These are phyloP conservation scores for Harrya chromipes DNA, from an alignment of 768 basidiomycete genomes.

Conservation along the genomic window DNA sequence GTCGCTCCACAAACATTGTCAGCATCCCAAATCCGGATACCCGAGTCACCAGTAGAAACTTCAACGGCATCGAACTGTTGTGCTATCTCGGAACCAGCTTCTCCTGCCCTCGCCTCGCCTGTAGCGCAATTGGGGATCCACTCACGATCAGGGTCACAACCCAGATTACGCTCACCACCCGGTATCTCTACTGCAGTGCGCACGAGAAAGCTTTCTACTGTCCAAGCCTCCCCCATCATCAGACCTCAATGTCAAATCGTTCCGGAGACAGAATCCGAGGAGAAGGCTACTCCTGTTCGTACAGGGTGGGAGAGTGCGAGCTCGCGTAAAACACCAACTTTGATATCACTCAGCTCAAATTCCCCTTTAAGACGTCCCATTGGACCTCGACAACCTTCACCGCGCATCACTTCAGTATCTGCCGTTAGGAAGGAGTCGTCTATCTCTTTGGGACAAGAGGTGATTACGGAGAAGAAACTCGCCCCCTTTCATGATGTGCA, in stretches of 20 bases:
- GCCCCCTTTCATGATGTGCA: neutral
- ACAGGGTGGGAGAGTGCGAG: neutral
- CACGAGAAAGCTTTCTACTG: constrained; percentile 28
- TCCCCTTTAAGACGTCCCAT: constrained; percentile 25
- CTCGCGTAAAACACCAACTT: constrained; percentile 9
- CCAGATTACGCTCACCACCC: constrained; percentile 25
- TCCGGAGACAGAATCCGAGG: constrained; percentile 1
- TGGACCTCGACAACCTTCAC: constrained; percentile 21
- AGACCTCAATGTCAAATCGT: constrained; percentile 11
- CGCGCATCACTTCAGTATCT: constrained; percentile 5
- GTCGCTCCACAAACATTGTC: neutral
- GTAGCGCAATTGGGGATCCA: constrained; percentile 10
- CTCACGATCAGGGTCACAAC: constrained; percentile 35
- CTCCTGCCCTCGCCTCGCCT: neutral
- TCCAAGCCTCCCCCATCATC: constrained; percentile 29
- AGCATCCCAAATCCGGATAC: neutral
- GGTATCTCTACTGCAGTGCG: constrained; percentile 3
- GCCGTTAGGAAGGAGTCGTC: constrained; percentile 1
- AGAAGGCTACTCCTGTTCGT: neutral
- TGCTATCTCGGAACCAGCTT: neutral
- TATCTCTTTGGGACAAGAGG: neutral
- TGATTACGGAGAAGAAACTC: constrained; percentile 5
- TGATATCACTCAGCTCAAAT: constrained; percentile 16
- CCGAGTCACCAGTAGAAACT: constrained; percentile 1
- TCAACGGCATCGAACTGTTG: neutral